A percentile compares a stretch with the other conserved stretches of the same genome.
Evolutionary conservation across 306 rosid genomes (phyloP).

Genomic region (Medicago arabica): DNA sequence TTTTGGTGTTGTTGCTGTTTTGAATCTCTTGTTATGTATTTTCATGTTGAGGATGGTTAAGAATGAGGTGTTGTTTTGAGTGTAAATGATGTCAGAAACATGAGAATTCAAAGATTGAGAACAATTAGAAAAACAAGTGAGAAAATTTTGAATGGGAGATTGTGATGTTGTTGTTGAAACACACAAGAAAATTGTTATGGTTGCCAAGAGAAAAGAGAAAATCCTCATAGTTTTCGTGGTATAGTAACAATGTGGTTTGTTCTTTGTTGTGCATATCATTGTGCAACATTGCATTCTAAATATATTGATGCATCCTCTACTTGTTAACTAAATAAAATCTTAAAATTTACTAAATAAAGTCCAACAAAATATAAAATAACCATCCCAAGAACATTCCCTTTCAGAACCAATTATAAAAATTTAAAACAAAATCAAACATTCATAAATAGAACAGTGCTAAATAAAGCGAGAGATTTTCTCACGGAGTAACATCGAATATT

Average conservation of each 20-base stretch:
- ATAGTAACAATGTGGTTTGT: neutral
- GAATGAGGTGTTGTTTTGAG: neutral
- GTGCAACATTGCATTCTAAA: neutral
- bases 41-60: neutral
- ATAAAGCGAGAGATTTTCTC: too few relatives aligned
- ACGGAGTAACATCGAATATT: too few relatives aligned
- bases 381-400: too few relatives aligned
- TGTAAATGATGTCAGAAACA: neutral
- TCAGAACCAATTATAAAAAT: too few relatives aligned
- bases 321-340: too few relatives aligned
- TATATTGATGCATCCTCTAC: neutral
- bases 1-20: neutral
- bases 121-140: neutral
- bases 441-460: too few relatives aligned
- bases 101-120: neutral
- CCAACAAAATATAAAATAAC: too few relatives aligned
- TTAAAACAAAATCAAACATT: too few relatives aligned
- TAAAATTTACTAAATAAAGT: too few relatives aligned
- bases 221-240: neutral
- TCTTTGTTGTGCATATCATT: neutral
- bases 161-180: neutral
- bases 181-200: neutral
- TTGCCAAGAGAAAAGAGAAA: neutral
- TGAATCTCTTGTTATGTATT: neutral
- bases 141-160: slow-evolving; percentile 2